phyloP scores from a whole-genome alignment of 768 basidiomycete genomes.

The Leccinellum luteum region DNA sequence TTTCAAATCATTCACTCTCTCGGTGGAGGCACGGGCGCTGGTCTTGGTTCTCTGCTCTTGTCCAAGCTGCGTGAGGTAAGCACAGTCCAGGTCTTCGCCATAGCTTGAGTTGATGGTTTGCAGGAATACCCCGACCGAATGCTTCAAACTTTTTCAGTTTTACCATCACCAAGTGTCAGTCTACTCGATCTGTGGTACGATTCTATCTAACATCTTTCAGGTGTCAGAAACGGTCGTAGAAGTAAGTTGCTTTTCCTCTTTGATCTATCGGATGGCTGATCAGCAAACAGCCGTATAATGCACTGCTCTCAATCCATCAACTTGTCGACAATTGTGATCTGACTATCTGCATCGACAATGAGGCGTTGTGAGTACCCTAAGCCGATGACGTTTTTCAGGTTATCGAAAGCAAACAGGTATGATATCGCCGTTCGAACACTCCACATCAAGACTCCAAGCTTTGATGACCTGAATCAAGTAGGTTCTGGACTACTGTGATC shows the following conservation, averaged over 20 bases:
- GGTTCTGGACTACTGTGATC: constrained; percentile 12
- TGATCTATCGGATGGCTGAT: constrained; percentile 7
- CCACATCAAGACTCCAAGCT: constrained; percentile 61
- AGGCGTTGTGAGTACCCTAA: constrained; percentile 59
- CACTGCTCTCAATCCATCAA: constrained; percentile 81
- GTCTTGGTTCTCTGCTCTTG: constrained; percentile 76
- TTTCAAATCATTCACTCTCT: constrained; percentile 89
- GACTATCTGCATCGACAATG: constrained; percentile 84
- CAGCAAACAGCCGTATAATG: constrained; percentile 67
- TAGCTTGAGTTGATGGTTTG: constrained; percentile 11
- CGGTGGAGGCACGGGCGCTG: constrained; percentile 89
- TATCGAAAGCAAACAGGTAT: constrained; percentile 46
- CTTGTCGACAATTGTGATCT: constrained; percentile 87
- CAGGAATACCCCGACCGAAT: constrained; percentile 57
- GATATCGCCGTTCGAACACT: constrained; percentile 66
- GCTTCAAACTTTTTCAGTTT: constrained; percentile 50
- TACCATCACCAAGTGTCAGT: constrained; percentile 57
- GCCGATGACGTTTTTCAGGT: not conserved
- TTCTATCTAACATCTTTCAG: constrained; percentile 18
- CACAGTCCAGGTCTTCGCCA: constrained; percentile 1
- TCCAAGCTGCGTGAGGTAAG: constrained; percentile 78
- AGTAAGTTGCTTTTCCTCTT: constrained; percentile 26
- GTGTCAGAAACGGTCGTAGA: constrained; percentile 56
- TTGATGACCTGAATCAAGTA: constrained; percentile 68
- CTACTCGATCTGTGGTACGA: not conserved